Base-by-base conservation (phyloP, 129 eudicot species). In the Helichrysum umbraculigerum region DNA sequence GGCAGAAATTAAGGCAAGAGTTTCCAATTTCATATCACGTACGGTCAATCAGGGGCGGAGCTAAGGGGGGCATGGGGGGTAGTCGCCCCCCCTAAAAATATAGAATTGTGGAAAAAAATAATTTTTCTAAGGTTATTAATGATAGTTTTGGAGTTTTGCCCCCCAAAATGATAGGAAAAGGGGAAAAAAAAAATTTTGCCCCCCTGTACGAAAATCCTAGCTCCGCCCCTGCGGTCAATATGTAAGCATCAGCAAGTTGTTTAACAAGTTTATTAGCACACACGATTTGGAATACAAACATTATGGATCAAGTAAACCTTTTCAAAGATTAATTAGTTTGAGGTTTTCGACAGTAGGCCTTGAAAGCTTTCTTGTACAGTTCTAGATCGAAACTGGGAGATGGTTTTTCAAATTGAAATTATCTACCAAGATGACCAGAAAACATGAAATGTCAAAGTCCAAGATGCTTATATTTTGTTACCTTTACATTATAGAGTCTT, bases 391-490 rank as follows among this genome's bases (percentile, higher is more conserved):
- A 63, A 28, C 22, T 29, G 16, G 42, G 68, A 63, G 68, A 33
- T 74, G 29, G 35, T 22, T 60, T 41, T 39, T 3, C 12, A 74
- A 60, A 60, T 75, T 75, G 79, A 44, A 35, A 4, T 72, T 30
- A 52, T 12, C 25, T 4, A 47, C 21, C 30, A 72, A 33, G 17
- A 75, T 75, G 58, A 57, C 68, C 42, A 17, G 63, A 58, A 71
- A 77, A 61, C 19, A 44, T 19, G 42, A 78, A 30, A 3, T 68
- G 70, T 58, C 75, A 29, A 77, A 70, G 70, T 69, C 64, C 70
- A 70, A 78, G 81, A 78, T 59, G 81, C 71, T 37, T 37, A 32
- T 37, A 57, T 61, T 0, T 1, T 16, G 47, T 39, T 51, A 14
- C 68, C 32, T 68, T 39, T 58, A 69, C 75, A 68, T 76, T 66